Evolutionary conservation across 2,329 filamentous ascomycete genomes (phyloP).

Genomic region (Biscogniauxia mediterranea): DNA sequence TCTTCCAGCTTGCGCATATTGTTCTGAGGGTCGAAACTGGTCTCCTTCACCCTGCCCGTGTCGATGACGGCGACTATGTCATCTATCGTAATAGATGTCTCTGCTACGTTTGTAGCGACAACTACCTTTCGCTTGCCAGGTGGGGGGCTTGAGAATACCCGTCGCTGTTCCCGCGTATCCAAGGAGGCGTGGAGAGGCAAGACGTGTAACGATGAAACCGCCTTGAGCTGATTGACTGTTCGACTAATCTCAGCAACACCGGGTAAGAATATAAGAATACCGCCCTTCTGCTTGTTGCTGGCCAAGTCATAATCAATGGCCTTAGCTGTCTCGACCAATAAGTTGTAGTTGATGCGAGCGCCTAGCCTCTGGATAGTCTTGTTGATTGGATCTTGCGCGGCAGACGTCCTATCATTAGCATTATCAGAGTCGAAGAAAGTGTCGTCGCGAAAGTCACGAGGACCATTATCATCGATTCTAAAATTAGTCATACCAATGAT

Average conservation of each 20-base stretch:
- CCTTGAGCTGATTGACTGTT: conserved; percentile 66
- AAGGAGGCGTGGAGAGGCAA: conserved; percentile 91
- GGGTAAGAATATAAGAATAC: conserved; percentile 92
- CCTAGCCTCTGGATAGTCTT: conserved; percentile 71
- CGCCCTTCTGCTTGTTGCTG: conserved; percentile 66
- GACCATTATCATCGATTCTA: conserved; percentile 34
- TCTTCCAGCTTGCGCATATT: conserved; percentile 95
- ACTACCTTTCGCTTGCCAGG: conserved; percentile 85
- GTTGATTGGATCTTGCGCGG: conserved; percentile 55
- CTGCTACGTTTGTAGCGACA: conserved; percentile 92
- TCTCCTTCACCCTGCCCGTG: conserved; percentile 93
- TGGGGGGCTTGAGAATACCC: conserved; percentile 77
- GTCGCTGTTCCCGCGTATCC: conserved; percentile 81
- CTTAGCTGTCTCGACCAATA: conserved; percentile 76
- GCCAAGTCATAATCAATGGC: conserved; percentile 76
- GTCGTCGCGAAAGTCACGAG: conserved; percentile 26
- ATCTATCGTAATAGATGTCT: conserved; percentile 98
- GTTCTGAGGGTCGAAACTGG: conserved; percentile 84
- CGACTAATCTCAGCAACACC: conserved; percentile 89
- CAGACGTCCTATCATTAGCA: conserved; percentile 41
- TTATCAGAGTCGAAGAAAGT: conserved; percentile 38
- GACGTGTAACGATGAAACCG: conserved; percentile 65
- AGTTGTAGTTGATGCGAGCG: conserved; percentile 85
- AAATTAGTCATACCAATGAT: conserved; percentile 79
- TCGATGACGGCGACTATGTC: conserved; percentile 97